Evolutionary conservation across 495 filamentous ascomycete genomes (phyloP), one percentile per base, ranked within the genome.

Genomic region (Entonaema liquescens): DNA sequence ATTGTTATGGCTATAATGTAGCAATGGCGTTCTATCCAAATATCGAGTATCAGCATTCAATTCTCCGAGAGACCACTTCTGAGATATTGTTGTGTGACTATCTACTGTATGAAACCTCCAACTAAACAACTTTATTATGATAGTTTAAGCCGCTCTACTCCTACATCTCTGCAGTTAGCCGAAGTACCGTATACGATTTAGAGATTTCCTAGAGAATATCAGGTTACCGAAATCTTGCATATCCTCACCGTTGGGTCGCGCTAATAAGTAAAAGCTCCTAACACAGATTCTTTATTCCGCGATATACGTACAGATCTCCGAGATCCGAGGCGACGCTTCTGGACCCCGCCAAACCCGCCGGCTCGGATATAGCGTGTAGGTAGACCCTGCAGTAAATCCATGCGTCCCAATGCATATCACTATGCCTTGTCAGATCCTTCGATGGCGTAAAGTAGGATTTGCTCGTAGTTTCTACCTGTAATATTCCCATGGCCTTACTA

Each of bases 281-380:
- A 21, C 2, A 47, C 2, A 47, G 1, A 55, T 55, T 33, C 15
- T 31, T 68, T 68, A 63, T 64, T 59, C 67, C 59, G 66, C 40
- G 25, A 47, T 44, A 5, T 59, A 33, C 58, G 64, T 33, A 33
- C 31, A 33, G 63, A 68, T 72, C 64, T 72, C 69, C 59, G 69
- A 72, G 64, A 67, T 72, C 69, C 69, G 69, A 72, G 31, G 26
- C 35, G 25, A 61, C 61, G 9, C 53, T 58, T 47, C 4, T 12
- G 23, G 11, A 21, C 23, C 19, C 62, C 40, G 17, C 8, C 62
- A 67, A 59, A 49, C 19, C 69, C 69, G 63, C 31, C 33, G 33
- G 52, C 69, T 72, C 69, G 69, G 69, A 67, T 17, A 67, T 68
- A 68, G 62, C 40, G 55, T 21, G 7, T 33, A 59, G 21, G 7